Base-by-base conservation (phyloP, 2,329 filamentous ascomycete species). In the Dendryphion nanum region DNA sequence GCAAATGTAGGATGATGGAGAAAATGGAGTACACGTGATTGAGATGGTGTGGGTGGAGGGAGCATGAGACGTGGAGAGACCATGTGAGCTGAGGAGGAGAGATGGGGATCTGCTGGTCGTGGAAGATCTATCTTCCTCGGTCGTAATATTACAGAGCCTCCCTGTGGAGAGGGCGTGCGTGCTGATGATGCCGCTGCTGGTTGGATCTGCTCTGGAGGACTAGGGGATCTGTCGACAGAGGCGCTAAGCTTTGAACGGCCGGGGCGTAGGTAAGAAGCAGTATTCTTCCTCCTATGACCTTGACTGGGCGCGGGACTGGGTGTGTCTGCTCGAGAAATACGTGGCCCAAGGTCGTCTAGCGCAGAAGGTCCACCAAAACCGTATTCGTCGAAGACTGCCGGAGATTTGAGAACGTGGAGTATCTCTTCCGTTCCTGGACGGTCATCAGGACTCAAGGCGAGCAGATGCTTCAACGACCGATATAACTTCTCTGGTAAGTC, bases 401-500 rank as follows among this genome's bases (percentile, higher is more conserved):
- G 83, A 24, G 78, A 82, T 50, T 85, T 83, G 65, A 95, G 87
- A 2, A 81, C 86, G 7, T 76, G 75, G 26, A 97, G 66, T 2
- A 98, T 91, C 40, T 97, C 90, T 31, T 82, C 86, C 1, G 93
- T 90, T 30, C 82, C 88, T 0, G 93, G 93, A 5, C 93, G 77
- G 38, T 89, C 80, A 2, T 73, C 70, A 0, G 91, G 88, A 42
- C 90, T 77, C 10, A 94, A 72, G 1, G 89, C 83, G 5, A 98
- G 76, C 4, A 98, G 73, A 39, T 81, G 81, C 61, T 89, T 89
- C 4, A 98, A 74, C 37, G 95, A 82, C 31, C 81, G 80, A 65
- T 97, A 98, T 0, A 98, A 77, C 61, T 87, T 85, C 4, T 88
- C 77, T 0, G 93, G 93, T 1, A 98, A 72, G 53, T 97, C 93